Base-by-base conservation (phyloP, 768 basidiomycete species). In the Psilocybe tampanensis region DNA sequence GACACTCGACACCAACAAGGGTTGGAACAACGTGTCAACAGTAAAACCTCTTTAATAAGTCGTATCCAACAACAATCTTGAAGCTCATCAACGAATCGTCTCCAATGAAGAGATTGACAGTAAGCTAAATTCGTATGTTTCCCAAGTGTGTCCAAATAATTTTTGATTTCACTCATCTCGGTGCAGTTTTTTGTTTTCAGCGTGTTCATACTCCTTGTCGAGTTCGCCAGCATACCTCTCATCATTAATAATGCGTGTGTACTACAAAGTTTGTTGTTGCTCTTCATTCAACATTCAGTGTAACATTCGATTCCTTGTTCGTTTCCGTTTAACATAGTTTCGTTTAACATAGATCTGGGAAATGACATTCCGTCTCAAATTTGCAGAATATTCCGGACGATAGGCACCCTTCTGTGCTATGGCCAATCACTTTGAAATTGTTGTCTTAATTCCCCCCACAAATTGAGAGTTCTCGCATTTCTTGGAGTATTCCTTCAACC, bases 401-500 rank as follows among this genome's bases (percentile, higher is more conserved):
- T 21, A 26, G 21, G 21, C 23, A 26, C 15, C 36, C 13, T 6
- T n/a, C 36, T n/a, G 36, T 39, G 12, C 15, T 13, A 13, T n/a
- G 15, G 45, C 13, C 29, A 17, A 29, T 3, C 32, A 23, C 43
- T 44, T 23, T n/a, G 2, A 32, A 33, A 43, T 60, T 29, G 29
- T 5, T 29, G 29, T 4, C 29, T 29, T 68, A 76, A 56, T 76
- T 80, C 44, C 80, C 90, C 13, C 95, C 95, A 68, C 92, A 97
- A 66, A 99, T 99, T 6, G 92, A 92, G 49, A 98, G 74, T 66
- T 96, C 95, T 69, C 87, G 86, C 95, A 99, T 98, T 75, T 98
- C 94, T 66, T 94, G 92, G 45, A 99, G 76, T n/a, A 95, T 92
- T 15, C 86, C 88, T 73, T 98, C 97, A n/a, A 98, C 94, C 89